Evolutionary conservation across 371 early-diverging fungal genomes (phyloP), one percentile per base, ranked within the genome.

Genomic region (Mucor lusitanicus): DNA sequence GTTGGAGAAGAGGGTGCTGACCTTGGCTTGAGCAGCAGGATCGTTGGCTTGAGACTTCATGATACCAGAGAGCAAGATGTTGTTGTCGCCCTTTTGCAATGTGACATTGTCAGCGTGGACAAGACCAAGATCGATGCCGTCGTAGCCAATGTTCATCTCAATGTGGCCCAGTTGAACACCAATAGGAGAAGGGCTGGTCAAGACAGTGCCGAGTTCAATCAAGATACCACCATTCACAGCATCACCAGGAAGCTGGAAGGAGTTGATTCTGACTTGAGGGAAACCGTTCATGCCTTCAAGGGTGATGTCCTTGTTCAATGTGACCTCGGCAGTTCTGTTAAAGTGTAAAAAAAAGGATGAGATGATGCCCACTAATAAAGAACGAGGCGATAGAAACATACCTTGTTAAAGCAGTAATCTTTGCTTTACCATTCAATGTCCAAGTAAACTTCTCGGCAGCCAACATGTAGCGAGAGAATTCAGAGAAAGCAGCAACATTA

Each of bases 131-230:
- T 72, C 68, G 30, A 83, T 78, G 32, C 81, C 83, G 48, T 85
- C 74, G 64, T 78, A 85, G 8, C 73, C 76, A 64, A 89, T 85
- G 12, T 76, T 75, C 64, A 89, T 74, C 42, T 76, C 73, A 63
- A 89, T 80, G 6, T 84, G 83, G 57, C 89, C 89, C 3, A 89
- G 79, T 54, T 82, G 74, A 4, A 88, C 81, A 28, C 87, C 86
- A 55, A 89, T 79, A 55, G 89, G 88, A 33, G 87, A 87, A 65
- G 87, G 87, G 68, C 84, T 84, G 59, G 76, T 74, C 58, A 89
- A 60, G 44, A 79, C 76, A 35, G 86, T 87, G 48, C 83, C 85
- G 9, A 89, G 79, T 37, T 76, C 75, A 67, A 89, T 68, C 58
- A 78, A 67, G 65, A 89, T 86, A 72, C 89, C 89, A 11, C 84